Evolutionary conservation across 306 rosid genomes (phyloP).

Genomic region (Vigna reflexopilosa): DNA sequence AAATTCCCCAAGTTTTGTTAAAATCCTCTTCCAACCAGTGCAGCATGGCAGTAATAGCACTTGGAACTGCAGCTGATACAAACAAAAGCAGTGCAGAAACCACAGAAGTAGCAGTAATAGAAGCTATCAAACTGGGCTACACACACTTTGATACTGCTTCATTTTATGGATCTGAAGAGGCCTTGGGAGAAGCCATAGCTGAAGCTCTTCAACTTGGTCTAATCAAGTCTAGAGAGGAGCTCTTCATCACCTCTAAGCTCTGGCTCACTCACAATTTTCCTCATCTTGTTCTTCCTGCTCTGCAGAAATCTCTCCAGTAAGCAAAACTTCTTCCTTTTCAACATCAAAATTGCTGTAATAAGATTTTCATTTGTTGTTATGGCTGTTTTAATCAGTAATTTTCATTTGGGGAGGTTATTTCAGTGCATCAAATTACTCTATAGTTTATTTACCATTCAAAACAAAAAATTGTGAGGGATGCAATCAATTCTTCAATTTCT

Average conservation of each 20-base stretch:
- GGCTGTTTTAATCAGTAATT: background rate
- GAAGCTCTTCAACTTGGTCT: constrained; percentile 49
- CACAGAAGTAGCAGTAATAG: constrained; percentile 41
- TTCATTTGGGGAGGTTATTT: background rate
- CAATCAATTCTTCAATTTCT: background rate
- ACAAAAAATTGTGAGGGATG: background rate
- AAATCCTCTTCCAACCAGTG: constrained; percentile 28
- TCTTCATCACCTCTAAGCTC: constrained; percentile 51
- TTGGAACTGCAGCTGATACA: constrained; percentile 37
- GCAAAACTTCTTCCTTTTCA: background rate
- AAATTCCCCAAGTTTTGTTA: constrained; percentile 18
- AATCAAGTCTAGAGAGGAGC: constrained; percentile 43
- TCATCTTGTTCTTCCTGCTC: constrained; percentile 49
- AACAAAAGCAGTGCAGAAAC: background rate
- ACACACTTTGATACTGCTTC: constrained; percentile 49
- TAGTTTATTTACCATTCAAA: background rate
- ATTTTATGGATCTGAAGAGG: constrained; percentile 45
- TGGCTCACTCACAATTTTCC: constrained; percentile 40
- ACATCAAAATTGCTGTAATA: no score
- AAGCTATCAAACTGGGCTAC: constrained; percentile 45
- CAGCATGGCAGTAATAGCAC: constrained; percentile 41
- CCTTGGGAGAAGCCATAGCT: constrained; percentile 48
- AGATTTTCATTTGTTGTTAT: background rate
- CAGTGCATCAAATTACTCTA: background rate
- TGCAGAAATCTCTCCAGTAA: constrained; percentile 44